Evolutionary conservation across 768 basidiomycete species (phyloP), one percentile per base, ranked within the genome.

Genomic region (Pisolithus microcarpus): DNA sequence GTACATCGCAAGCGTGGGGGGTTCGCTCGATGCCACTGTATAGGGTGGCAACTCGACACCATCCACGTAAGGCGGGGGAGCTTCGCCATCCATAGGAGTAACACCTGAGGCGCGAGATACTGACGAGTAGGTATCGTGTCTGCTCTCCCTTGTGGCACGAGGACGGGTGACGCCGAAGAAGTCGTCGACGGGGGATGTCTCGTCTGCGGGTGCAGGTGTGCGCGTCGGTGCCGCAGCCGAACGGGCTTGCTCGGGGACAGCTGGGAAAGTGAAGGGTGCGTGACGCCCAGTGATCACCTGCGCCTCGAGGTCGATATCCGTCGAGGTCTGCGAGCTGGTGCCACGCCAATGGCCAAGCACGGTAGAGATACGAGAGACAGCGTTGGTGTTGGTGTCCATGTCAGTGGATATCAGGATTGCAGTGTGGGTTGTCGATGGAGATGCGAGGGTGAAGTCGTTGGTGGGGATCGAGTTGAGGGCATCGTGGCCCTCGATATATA

Each of bases 1-100:
- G 55, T 73, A 72, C 61, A 63, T 69, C 1, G 75, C 75, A 50
- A 78, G 70, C 39, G 75, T 75, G 37, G 61, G 55, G 28, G 72
- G 75, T 61, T 74, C 71, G 7, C 61, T 63, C 11, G 69, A 37
- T 21, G 50, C 26, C 13, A 59, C 52, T 7, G 62, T 56, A 50
- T 75, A 74, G 10, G 69, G 61, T 16, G 69, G 72, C 6, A 64
- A 64, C 30, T 61, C 70, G 11, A 52, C 16, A 26, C 54, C 45
- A 26, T 63, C 56, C 28, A 53, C 52, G 39, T 72, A 72, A 21
- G 68, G 62, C 0, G 71, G 68, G 18, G 62, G 69, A 47, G 52
- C 52, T 13, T 59, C 61, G 38, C 53, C 52, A 54, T 65, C 54
- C 23, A 53, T 46, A n/a, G 51, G 46, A 5, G 52, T 46, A 15